A percentile compares a stretch with the other conserved stretches of the same genome.
phyloP scores from a whole-genome alignment of 1,284 basidiomycete genomes.

The Abortiporus biennis region DNA sequence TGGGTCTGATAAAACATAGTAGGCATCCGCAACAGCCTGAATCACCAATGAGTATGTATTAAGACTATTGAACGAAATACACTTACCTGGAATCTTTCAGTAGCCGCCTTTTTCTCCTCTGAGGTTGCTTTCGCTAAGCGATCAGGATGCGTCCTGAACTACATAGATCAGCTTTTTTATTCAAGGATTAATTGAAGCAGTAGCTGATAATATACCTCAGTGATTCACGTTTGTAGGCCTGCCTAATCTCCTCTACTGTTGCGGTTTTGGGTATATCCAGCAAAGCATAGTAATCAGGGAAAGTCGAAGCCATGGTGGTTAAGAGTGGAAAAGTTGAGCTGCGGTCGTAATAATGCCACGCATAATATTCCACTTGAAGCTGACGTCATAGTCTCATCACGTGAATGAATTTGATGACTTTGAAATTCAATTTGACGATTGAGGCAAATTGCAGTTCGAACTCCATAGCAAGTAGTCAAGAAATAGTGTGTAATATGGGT shows the following conservation, averaged over 20 bases:
- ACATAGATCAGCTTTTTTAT: constrained; percentile 9
- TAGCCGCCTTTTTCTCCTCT: constrained; percentile 67
- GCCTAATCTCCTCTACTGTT: constrained; percentile 67
- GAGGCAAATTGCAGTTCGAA: no score
- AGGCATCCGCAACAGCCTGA: constrained; percentile 90
- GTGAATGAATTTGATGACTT: no score
- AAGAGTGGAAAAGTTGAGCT: background rate
- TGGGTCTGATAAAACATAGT: constrained; percentile 89
- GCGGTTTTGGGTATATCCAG: constrained; percentile 54
- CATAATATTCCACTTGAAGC: background rate
- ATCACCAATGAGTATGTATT: background rate
- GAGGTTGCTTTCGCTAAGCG: constrained; percentile 71
- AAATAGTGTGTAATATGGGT: background rate
- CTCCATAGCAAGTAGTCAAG: background rate
- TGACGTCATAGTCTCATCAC: no score
- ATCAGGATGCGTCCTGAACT: constrained; percentile 81
- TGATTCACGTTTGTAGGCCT: constrained; percentile 82
- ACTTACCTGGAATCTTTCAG: constrained; percentile 76
- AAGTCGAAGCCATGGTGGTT: constrained; percentile 42
- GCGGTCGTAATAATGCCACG: background rate
- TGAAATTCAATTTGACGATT: no score
- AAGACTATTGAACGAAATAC: background rate
- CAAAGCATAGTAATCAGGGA: constrained; percentile 75
- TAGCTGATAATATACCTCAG: constrained; percentile 34
- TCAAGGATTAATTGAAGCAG: background rate